These are phyloP conservation scores for Gaillardinia entomophila DNA, from an alignment of 805 yeast genomes.

Conservation along the genomic window DNA sequence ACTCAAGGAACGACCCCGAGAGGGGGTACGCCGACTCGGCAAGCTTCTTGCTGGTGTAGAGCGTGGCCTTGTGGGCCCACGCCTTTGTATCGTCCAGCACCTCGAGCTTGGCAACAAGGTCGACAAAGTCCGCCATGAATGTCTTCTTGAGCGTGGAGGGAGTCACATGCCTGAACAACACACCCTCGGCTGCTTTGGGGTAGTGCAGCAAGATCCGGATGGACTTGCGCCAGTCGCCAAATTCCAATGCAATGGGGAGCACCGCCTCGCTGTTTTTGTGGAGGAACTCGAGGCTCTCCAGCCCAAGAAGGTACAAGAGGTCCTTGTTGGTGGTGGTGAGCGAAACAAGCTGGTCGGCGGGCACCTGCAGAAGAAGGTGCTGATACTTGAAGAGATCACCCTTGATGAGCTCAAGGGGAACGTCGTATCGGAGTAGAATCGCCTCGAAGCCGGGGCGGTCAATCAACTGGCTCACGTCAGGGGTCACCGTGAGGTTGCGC, in stretches of 20 bases:
- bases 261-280: slow-evolving; percentile 5
- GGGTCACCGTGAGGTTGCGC: slow-evolving; percentile 3
- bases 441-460: slow-evolving; percentile 4
- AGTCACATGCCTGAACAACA: slow-evolving; percentile 16
- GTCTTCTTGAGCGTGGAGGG: slow-evolving; percentile 21
- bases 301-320: slow-evolving; percentile 14
- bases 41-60: slow-evolving; percentile 59
- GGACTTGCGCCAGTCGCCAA: slow-evolving; percentile 12
- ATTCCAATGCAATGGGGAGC: slow-evolving; percentile 9
- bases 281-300: slow-evolving; percentile 5
- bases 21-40: slow-evolving; percentile 38
- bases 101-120: slow-evolving; percentile 18
- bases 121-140: slow-evolving; percentile 19
- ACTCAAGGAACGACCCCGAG: neutral
- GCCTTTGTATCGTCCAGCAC: slow-evolving; percentile 4
- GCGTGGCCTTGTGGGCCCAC: slow-evolving; percentile 56
- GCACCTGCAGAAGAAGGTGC: slow-evolving; percentile 1
- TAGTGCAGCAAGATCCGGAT: slow-evolving; percentile 10
- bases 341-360: slow-evolving; percentile 6
- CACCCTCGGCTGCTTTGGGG: slow-evolving; percentile 6
- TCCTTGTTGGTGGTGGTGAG: slow-evolving; percentile 8
- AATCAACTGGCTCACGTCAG: slow-evolving; percentile 6
- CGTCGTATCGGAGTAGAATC: slow-evolving; percentile 3
- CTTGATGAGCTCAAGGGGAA: slow-evolving; percentile 3
- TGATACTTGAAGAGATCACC: slow-evolving; percentile 7